Evolutionary conservation across 1,284 basidiomycete genomes (phyloP).

Genomic region (Cryptococcus wingfieldii): DNA sequence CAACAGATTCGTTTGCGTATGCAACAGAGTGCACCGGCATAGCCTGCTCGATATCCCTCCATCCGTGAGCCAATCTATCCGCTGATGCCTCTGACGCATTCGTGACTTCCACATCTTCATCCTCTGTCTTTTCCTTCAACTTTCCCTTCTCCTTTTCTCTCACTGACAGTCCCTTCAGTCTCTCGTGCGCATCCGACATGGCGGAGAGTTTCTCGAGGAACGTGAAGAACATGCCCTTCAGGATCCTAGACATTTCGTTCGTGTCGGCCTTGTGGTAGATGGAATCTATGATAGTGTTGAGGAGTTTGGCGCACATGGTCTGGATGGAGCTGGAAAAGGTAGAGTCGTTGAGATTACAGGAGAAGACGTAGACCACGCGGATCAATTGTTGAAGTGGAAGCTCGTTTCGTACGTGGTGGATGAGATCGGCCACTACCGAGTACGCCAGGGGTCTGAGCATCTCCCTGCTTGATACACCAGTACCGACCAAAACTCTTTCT

Average conservation of each 20-base stretch:
- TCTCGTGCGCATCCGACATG: slow-evolving; percentile 62
- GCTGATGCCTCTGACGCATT: slow-evolving; percentile 18
- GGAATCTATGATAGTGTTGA: slow-evolving; percentile 83
- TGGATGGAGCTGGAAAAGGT: slow-evolving; percentile 77
- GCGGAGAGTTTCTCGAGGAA: slow-evolving; percentile 83
- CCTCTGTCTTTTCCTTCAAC: slow-evolving; percentile 31
- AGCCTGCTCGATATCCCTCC: slow-evolving; percentile 66
- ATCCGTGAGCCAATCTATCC: slow-evolving; percentile 42
- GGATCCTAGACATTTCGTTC: slow-evolving; percentile 62
- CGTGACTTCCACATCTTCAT: slow-evolving; percentile 27
- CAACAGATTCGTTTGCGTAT: slow-evolving; percentile 70
- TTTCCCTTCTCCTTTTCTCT: slow-evolving; percentile 46
- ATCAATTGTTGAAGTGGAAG: slow-evolving; percentile 74
- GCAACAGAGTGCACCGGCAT: slow-evolving; percentile 70
- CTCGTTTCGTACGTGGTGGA: slow-evolving; percentile 85
- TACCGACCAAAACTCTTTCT: slow-evolving; percentile 86
- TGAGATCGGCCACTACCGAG: slow-evolving; percentile 85
- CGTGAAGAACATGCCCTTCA: slow-evolving; percentile 74
- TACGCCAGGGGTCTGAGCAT: slow-evolving; percentile 77
- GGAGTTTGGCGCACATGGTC: slow-evolving; percentile 88
- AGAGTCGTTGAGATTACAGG: slow-evolving; percentile 84
- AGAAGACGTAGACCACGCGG: slow-evolving; percentile 78
- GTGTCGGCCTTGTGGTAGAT: slow-evolving; percentile 70
- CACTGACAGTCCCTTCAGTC: slow-evolving; percentile 39
- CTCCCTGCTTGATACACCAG: slow-evolving; percentile 72